These are phyloP conservation scores for Colletotrichum lini DNA, from an alignment of 2,329 filamentous ascomycete genomes.

Conservation along the genomic window DNA sequence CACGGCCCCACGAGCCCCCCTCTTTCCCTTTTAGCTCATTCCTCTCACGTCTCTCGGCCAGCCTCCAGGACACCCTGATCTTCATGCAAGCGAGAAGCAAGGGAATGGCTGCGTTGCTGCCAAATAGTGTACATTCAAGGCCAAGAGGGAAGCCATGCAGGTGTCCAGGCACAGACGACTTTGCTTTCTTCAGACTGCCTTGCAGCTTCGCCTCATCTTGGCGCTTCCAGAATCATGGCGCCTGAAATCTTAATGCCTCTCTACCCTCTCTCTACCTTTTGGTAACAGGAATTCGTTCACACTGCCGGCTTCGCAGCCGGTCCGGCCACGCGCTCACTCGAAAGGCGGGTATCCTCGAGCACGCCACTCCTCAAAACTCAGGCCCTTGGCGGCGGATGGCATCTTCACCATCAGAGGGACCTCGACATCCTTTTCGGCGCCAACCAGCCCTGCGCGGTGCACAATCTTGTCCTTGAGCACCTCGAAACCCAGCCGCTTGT, in stretches of 20 bases:
- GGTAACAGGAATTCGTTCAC: too few species aligned
- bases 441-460: conserved; percentile 54
- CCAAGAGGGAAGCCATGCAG: conserved; percentile 25
- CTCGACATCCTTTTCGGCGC: conserved; percentile 53
- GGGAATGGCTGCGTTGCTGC: conserved; percentile 17
- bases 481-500: conserved; percentile 61
- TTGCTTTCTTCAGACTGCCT: conserved; percentile 27
- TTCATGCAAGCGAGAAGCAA: conserved; percentile 36
- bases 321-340: conserved; percentile 13
- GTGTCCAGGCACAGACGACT: conserved; percentile 17
- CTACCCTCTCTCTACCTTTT: too few species aligned
- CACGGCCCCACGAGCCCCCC: conserved; percentile 10
- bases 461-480: conserved; percentile 56
- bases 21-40: conserved; percentile 9
- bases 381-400: conserved; percentile 51
- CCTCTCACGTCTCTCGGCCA: conserved; percentile 14
- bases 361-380: conserved; percentile 54
- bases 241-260: background rate
- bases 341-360: conserved; percentile 41
- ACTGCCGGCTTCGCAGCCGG: conserved; percentile 10
- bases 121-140: conserved; percentile 15
- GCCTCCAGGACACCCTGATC: conserved; percentile 8
- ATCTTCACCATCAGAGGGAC: conserved; percentile 60
- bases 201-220: conserved; percentile 14
- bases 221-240: background rate